Evolutionary conservation across 306 rosid species (phyloP).

Genomic region (Malus asiatica): DNA sequence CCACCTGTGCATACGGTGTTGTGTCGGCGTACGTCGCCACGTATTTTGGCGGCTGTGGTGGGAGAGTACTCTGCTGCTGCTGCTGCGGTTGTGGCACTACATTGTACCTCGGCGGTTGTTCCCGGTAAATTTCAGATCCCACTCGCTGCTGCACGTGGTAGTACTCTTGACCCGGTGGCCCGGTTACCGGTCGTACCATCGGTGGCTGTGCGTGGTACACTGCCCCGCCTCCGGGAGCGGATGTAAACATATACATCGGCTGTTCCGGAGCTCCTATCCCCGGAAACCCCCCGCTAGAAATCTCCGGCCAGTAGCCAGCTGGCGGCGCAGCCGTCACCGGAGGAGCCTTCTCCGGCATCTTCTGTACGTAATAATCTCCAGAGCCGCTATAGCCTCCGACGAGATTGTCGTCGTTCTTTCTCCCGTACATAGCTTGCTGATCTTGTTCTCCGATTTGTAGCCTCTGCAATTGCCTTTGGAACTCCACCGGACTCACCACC

Average conservation of each 20-base stretch:
- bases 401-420: slow-evolving; percentile 47
- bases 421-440: slow-evolving; percentile 42
- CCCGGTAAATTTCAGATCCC: slow-evolving; percentile 64
- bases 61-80: slow-evolving; percentile 15
- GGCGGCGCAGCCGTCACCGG: slow-evolving; percentile 9
- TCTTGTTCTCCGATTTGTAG: slow-evolving; percentile 44
- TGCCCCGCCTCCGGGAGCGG: slow-evolving; percentile 35
- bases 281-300: slow-evolving; percentile 36
- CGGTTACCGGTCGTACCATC: slow-evolving; percentile 37
- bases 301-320: slow-evolving; percentile 59
- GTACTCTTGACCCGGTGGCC: slow-evolving; percentile 47
- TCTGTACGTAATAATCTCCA: slow-evolving; percentile 59
- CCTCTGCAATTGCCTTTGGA: slow-evolving; percentile 65
- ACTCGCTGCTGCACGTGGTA: slow-evolving; percentile 55
- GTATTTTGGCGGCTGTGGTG: slow-evolving; percentile 38
- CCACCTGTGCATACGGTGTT: slow-evolving; percentile 30
- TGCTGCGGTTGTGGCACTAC: slow-evolving; percentile 16
- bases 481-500: slow-evolving; percentile 29
- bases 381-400: slow-evolving; percentile 39
- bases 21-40: slow-evolving; percentile 39
- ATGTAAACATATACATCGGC: slow-evolving; percentile 54
- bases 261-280: slow-evolving; percentile 37
- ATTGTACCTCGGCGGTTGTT: slow-evolving; percentile 57
- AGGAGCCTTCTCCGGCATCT: slow-evolving; percentile 44
- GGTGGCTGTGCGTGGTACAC: slow-evolving; percentile 50